Base-by-base conservation (phyloP, 2,329 filamentous ascomycete genomes). In the Cercospora citrullina region DNA sequence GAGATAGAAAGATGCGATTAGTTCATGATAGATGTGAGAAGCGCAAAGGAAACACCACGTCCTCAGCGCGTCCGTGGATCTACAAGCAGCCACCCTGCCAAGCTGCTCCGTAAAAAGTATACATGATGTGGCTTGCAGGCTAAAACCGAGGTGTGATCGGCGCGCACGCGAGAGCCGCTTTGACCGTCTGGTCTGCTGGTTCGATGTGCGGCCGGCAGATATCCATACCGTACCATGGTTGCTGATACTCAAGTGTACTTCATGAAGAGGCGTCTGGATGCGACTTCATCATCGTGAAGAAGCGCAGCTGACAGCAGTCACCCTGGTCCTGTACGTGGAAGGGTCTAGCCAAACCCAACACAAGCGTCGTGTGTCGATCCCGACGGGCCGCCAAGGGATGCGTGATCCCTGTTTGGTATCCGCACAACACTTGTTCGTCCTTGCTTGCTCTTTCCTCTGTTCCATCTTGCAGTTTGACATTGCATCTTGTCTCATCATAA, bases 61-160 rank as follows among this genome's bases (percentile, higher is more conserved):
- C 18, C 26, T 53, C 61, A 63, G 61, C 42, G 30, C 61, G 26
- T 3, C 31, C 21, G 28, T 36, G 26, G 61, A 55, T 31, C n/a
- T 55, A 16, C 48, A 16, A 23, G 28, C 42, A 48, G 45, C 61
- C 55, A 59, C 55, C 61, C 61, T 55, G 61, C 61, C 61, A 63
- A 63, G 61, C 28, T 21, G n/a, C 31, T 48, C 45, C 61, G 61
- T 23, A 23, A 59, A 63, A 63, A 63, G 45, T 36, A 26, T 36
- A 55, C 61, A 63, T 55, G 48, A 53, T 53, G 61, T 63, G 61
- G 61, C 61, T 63, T 63, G 61, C 61, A 31, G 61, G 23, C 61
- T 33, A 33, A 18, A 63, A 28, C 48, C 45, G 45, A 55, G 61
- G 28, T 51, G 39, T 48, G 33, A 62, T 30, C 60, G 60, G 31